These are phyloP conservation scores for Heterobasidion irregulare DNA, from an alignment of 1,284 basidiomycete species.

Conservation along the genomic window DNA sequence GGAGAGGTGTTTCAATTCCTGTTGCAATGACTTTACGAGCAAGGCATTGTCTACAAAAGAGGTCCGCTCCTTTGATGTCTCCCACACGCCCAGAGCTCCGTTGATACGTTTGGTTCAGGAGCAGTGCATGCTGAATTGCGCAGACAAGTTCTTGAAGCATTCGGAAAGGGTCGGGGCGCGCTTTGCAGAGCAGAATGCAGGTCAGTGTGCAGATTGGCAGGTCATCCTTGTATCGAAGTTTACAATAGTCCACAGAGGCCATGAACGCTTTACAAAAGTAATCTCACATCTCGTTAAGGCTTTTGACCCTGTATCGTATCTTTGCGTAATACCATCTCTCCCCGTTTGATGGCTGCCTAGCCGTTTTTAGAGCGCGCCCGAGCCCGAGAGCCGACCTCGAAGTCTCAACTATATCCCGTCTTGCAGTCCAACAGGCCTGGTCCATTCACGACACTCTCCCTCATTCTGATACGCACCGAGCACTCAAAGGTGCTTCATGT, in stretches of 20 bases:
- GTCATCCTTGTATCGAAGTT: background rate
- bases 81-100: too few species aligned
- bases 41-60: slow-evolving; percentile 92
- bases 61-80: slow-evolving; percentile 34
- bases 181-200: slow-evolving; percentile 87
- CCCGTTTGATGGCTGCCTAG: background rate
- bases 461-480: too few species aligned
- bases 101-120: slow-evolving; percentile 33
- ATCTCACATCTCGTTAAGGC: background rate
- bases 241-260: slow-evolving; percentile 17
- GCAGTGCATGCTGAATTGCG: slow-evolving; percentile 63
- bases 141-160: slow-evolving; percentile 96
- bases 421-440: too few species aligned
- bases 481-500: too few species aligned
- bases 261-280: slow-evolving; percentile 17
- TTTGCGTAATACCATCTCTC: background rate
- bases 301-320: background rate
- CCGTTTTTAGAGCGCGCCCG: too few species aligned
- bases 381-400: too few species aligned
- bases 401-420: too few species aligned
- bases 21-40: slow-evolving; percentile 95
- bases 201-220: slow-evolving; percentile 33
- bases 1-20: slow-evolving; percentile 92
- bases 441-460: too few species aligned
- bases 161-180: slow-evolving; percentile 91